phyloP scores from a whole-genome alignment of 257 asterid species.

The Scutellaria baicalensis region DNA sequence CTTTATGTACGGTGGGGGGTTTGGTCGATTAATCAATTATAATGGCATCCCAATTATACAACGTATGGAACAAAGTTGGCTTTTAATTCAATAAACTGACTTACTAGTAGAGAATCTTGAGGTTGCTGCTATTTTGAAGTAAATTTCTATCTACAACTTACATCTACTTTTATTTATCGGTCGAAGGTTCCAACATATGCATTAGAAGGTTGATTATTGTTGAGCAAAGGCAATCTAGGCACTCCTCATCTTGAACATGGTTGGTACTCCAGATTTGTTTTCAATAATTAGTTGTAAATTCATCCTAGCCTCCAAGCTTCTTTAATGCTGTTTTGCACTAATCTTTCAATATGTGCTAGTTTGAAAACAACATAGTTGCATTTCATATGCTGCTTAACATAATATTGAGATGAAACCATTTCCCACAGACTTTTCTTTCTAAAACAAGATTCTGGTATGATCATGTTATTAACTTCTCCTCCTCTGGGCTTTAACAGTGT shows the following conservation, averaged over 20 bases:
- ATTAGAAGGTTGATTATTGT: conserved; percentile 45
- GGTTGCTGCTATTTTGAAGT: background rate
- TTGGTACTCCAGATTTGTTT: background rate
- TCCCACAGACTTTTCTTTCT: no score
- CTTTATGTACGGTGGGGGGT: background rate
- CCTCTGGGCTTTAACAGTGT: background rate
- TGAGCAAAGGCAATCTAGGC: conserved; percentile 1
- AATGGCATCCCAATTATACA: background rate
- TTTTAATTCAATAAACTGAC: background rate
- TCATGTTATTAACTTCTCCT: no score
- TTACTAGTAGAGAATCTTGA: background rate
- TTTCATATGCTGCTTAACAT: background rate
- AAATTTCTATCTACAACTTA: background rate
- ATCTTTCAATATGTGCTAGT: background rate
- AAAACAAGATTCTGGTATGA: no score
- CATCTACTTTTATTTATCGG: conserved; percentile 10
- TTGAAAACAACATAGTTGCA: background rate
- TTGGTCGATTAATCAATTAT: background rate
- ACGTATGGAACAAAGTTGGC: background rate
- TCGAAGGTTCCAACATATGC: conserved; percentile 65
- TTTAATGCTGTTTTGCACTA: background rate
- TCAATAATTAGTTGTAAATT: background rate
- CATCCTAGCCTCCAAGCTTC: background rate
- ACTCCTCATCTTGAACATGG: conserved; percentile 11
- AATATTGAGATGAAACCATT: background rate